Base-by-base conservation (phyloP, 2,329 filamentous ascomycete genomes). In the Fusarium sacchari region DNA sequence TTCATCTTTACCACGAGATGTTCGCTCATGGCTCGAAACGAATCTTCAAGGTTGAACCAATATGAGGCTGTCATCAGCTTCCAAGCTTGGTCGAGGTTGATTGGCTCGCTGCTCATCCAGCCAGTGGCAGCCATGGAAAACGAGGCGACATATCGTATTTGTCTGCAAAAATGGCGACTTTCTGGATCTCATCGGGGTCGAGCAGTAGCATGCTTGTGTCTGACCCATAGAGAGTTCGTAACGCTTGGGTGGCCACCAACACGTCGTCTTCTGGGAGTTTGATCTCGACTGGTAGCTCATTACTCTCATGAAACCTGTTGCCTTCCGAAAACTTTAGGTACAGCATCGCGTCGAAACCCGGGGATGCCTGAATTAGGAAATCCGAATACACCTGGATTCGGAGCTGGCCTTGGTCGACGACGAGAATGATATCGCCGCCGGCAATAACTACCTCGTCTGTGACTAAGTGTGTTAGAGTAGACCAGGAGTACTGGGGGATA, bases 331-430 rank as follows among this genome's bases (percentile, higher is more conserved):
- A 52, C 7, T 37, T 47, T 9, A 18, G 32, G 10, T 40, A 34
- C 1, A 61, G 20, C 34, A 61, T 61, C n/a, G 15, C 30, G 10
- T 32, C 12, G 30, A 32, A 32, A 22, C 22, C 37, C 8, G 37
- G 20, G 20, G 37, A 22, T 8, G 7, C 1, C 3, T 22, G 37
- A 0, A 8, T 39, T 1, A 39, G 12, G 1, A 39, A 39, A 3
- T 7, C 37, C 11, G 37, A 13, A 13, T 18, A 39, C 11, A 39
- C 37, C 37, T 39, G 37, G 1, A 39, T 3, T 39, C 37, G 37
- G 1, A 1, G 20, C 37, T 39, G 2, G 6, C 12, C 12, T 39
- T 39, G 20, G 3, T 20, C 37, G 37, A 8, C 37, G 37, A 39
- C 20, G 37, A 39, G 37, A 39, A 39, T 39, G 0, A 22, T 39